Base-by-base conservation (phyloP, 139 green algal genomes). In the Chlorella sp. region DNA sequence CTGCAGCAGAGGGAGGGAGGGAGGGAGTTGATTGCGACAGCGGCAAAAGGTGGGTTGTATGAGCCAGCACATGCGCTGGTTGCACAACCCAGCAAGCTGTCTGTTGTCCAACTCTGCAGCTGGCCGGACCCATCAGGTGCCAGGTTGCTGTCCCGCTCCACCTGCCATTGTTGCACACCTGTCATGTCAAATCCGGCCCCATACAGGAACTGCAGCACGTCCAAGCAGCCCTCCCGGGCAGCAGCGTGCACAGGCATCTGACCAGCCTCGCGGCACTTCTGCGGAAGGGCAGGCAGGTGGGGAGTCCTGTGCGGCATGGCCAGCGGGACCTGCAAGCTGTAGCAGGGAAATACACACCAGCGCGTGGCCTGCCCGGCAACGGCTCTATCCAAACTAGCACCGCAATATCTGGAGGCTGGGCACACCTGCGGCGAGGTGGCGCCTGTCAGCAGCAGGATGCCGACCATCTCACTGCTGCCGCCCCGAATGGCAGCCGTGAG, bases 181-280 rank as follows among this genome's bases (percentile, higher is more conserved):
- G 30, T 60, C 63, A 88, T 69, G 51, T 79, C 34, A 41, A 81
- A 88, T 6, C 85, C 85, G 0, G 78, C 55, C 3, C 64, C 74
- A 16, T 81, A 74, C 32, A 89, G 57, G 68, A 78, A 86, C 60
- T 80, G 75, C 47, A 86, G 78, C 47, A 56, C 75, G 17, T 81
- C 76, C 65, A 86, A 51, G 38, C 57, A 68, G 32, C 85, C 79
- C 68, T 89, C 85, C 17, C 55, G 67, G 4, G 78, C 85, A 0
- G 85, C 85, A 2, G 79, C 85, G n/a, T 86, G 85, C 65, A 81
- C 85, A 64, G 85, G 85, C 63, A n/a, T 76, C 85, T 85, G 44
- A 28, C 67, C 62, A 1, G 85, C 76, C 17, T 65, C 65, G 4
- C 36, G 41, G 63, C 85, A 88, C 60, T 76, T 70, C 36, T 38